These are phyloP conservation scores for Tricholoma furcatifolium DNA, from an alignment of 768 basidiomycete genomes.

Conservation along the genomic window DNA sequence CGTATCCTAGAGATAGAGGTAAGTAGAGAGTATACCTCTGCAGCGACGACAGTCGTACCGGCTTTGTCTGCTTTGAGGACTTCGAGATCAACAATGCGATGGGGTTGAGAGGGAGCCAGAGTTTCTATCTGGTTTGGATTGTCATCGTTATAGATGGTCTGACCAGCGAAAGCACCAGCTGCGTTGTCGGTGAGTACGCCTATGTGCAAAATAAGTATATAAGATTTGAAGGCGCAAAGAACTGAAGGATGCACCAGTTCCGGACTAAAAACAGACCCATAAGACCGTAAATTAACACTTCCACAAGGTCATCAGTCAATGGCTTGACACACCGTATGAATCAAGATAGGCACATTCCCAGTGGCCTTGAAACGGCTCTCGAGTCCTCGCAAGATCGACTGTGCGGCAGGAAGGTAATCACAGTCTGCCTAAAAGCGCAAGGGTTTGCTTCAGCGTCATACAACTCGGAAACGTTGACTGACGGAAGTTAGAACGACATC, in stretches of 20 bases:
- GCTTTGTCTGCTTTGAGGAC: conserved; percentile 47
- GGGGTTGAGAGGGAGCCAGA: conserved; percentile 42
- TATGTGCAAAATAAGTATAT: conserved; percentile 11
- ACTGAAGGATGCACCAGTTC: conserved; percentile 39
- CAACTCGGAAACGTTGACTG: neutral
- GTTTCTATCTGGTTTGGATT: conserved; percentile 45
- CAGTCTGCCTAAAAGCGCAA: conserved; percentile 28
- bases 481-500: conserved; percentile 20
- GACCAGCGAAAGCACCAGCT: conserved; percentile 34
- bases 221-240: neutral
- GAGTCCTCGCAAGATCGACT: conserved; percentile 51
- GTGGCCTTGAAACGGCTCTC: conserved; percentile 43
- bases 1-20: conserved; percentile 37
- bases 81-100: conserved; percentile 48
- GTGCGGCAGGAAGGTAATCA: conserved; percentile 44
- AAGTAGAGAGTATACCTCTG: neutral
- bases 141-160: conserved; percentile 47
- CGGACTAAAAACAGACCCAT: conserved; percentile 36
- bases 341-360: conserved; percentile 45
- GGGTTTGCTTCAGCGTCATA: neutral
- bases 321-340: conserved; percentile 56
- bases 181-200: conserved; percentile 46
- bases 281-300: neutral
- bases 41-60: conserved; percentile 27
- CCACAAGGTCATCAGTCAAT: neutral